Base-by-base conservation (phyloP, 805 yeast species). In the Kodamaea leandrae region DNA sequence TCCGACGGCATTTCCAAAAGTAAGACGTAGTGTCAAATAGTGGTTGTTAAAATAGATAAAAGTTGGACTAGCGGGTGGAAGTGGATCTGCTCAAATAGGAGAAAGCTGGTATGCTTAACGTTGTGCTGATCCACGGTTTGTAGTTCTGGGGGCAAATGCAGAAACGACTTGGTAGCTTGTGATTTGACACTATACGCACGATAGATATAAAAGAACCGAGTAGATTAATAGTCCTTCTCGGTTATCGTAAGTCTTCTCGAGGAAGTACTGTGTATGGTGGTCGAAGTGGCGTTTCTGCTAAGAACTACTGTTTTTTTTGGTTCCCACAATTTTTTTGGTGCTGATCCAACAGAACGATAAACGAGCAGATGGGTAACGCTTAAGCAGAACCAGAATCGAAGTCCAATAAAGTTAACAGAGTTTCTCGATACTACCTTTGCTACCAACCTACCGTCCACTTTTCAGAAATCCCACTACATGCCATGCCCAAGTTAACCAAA, bases 1-100 rank as follows among this genome's bases (percentile, higher is more conserved):
- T 68, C 74, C 1, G 66, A 55, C 30, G 63, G 63, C 68, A 62
- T 64, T 3, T 27, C 32, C 13, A 25, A 9, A 25, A 14, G n/a
- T 10, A 14, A 25, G 14, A 12, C 9, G 14, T 25, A 6, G 28
- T 25, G 28, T n/a, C n/a, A n/a, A n/a, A n/a, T n/a, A n/a, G n/a
- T n/a, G n/a, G n/a, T n/a, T n/a, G n/a, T n/a, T n/a, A n/a, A n/a
- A n/a, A n/a, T n/a, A n/a, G n/a, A n/a, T n/a, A n/a, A n/a, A n/a
- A n/a, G n/a, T n/a, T n/a, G n/a, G n/a, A n/a, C n/a, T n/a, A n/a
- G n/a, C n/a, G n/a, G n/a, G n/a, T n/a, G n/a, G n/a, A n/a, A n/a
- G n/a, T n/a, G n/a, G n/a, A n/a, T n/a, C n/a, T n/a, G n/a, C n/a
- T n/a, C n/a, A n/a, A n/a, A n/a, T n/a, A n/a, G n/a, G n/a, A n/a